Evolutionary conservation across 371 early-diverging fungal species (phyloP).

Genomic region (Rhizopus arrhizus): DNA sequence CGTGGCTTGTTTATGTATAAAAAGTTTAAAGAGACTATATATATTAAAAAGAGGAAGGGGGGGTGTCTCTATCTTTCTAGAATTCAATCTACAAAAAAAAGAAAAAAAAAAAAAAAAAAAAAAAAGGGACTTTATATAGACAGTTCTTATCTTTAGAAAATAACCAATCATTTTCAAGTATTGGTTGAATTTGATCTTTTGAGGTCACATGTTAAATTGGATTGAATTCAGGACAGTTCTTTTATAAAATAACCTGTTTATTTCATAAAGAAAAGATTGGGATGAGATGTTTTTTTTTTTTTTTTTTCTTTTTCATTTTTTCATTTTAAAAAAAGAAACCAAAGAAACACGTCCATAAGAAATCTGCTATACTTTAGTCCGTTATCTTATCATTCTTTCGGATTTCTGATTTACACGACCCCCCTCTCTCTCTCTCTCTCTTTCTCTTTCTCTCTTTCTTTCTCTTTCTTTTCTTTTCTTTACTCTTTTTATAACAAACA

Average conservation of each 20-base stretch:
- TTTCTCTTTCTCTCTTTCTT: neutral
- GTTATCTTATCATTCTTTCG: conserved; percentile 7
- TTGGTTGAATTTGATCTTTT: neutral
- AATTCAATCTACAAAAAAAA: neutral
- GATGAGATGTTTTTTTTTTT: neutral
- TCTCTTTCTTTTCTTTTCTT: neutral
- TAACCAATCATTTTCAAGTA: neutral
- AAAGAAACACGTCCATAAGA: neutral
- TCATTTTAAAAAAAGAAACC: neutral
- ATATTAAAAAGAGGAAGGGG: neutral
- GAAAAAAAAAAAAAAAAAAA: neutral
- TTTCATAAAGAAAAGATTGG: neutral
- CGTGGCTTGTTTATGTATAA: neutral
- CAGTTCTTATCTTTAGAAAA: neutral
- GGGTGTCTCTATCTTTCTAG: neutral
- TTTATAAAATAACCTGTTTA: neutral
- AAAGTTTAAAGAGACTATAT: neutral
- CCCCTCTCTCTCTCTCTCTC: neutral
- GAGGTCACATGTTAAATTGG: neutral
- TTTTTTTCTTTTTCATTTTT: neutral
- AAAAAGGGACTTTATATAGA: neutral
- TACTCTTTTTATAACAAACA: neutral
- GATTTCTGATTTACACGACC: neutral
- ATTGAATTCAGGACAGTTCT: neutral
- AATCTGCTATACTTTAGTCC: neutral